These are phyloP conservation scores for Wickerhamiella domercqiae DNA, from an alignment of 805 yeast species.

Conservation along the genomic window DNA sequence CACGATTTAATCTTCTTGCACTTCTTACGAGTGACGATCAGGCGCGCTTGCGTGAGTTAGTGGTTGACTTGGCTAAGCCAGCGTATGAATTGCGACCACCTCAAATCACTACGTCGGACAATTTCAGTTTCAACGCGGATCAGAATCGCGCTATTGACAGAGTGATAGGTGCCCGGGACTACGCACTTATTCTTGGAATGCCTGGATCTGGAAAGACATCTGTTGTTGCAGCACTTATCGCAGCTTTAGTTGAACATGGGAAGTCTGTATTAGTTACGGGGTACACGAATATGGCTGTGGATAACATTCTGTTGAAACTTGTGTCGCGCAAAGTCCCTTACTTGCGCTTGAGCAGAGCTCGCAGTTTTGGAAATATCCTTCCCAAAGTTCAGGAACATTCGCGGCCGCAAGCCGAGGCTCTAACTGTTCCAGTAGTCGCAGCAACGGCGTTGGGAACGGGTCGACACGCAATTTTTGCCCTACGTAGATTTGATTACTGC, in stretches of 20 bases:
- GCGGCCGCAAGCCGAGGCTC: slow-evolving; percentile 4
- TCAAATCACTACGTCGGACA: neutral
- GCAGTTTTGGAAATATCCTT: neutral
- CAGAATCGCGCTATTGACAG: slow-evolving; percentile 55
- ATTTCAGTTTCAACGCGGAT: slow-evolving; percentile 43
- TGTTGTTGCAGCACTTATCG: slow-evolving; percentile 62
- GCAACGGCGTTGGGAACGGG: slow-evolving; percentile 70
- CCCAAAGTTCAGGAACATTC: neutral
- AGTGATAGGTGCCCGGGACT: slow-evolving; percentile 54
- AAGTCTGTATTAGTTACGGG: slow-evolving; percentile 67
- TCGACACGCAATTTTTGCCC: slow-evolving; percentile 44
- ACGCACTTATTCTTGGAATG: slow-evolving; percentile 80
- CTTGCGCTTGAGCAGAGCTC: slow-evolving; percentile 32
- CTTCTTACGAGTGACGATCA: slow-evolving; percentile 32
- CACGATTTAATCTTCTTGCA: slow-evolving; percentile 53
- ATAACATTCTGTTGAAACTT: slow-evolving; percentile 73
- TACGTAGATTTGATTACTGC: slow-evolving; percentile 69
- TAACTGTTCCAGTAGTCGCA: slow-evolving; percentile 63
- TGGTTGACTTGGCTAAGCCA: slow-evolving; percentile 32
- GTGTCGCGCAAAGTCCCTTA: slow-evolving; percentile 33
- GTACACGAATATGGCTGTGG: slow-evolving; percentile 92
- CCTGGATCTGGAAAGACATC: slow-evolving; percentile 98
- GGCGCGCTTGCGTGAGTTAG: slow-evolving; percentile 27
- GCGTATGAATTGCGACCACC: slow-evolving; percentile 4
- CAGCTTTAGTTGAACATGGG: slow-evolving; percentile 39